Conservation (phyloP, 2,329 filamentous ascomycete genomes). For the Aureobasidium melanogenum region DNA sequence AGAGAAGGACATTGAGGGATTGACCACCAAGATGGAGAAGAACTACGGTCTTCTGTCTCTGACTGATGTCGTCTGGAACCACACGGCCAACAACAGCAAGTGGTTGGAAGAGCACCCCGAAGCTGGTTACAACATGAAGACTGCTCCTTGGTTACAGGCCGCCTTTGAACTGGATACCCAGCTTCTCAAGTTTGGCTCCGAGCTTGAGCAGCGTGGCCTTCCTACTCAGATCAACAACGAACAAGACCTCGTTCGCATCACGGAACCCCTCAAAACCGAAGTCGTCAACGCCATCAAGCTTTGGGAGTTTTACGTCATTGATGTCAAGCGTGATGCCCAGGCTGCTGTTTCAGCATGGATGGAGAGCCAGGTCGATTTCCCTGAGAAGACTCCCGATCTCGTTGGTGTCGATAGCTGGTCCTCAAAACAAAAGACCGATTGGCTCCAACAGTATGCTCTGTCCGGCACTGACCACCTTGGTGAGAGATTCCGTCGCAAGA, state of each 20-base stretch:
- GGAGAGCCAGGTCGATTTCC: slow-evolving; percentile 47
- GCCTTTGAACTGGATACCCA: slow-evolving; percentile 69
- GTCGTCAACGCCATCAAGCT: slow-evolving; percentile 70
- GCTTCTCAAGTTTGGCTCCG: slow-evolving; percentile 55
- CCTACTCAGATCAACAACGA: slow-evolving; percentile 62
- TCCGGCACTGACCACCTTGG: slow-evolving; percentile 65
- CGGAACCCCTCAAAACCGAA: slow-evolving; percentile 73
- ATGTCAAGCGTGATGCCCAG: slow-evolving; percentile 64
- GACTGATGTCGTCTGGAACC: slow-evolving; percentile 96
- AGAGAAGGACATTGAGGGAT: slow-evolving; percentile 66
- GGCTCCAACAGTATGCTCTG: slow-evolving; percentile 61
- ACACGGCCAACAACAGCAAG: slow-evolving; percentile 89
- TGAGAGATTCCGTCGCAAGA: slow-evolving; percentile 63
- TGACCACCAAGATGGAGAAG: slow-evolving; percentile 74
- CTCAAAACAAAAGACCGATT: slow-evolving; percentile 52
- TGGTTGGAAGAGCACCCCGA: slow-evolving; percentile 95
- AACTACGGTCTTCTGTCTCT: slow-evolving; percentile 78
- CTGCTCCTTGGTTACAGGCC: slow-evolving; percentile 63
- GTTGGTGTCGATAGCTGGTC: slow-evolving; percentile 46
- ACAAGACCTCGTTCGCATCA: slow-evolving; percentile 69
- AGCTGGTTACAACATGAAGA: slow-evolving; percentile 86
- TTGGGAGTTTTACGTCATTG: slow-evolving; percentile 88
- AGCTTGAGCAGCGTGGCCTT: slow-evolving; percentile 59
- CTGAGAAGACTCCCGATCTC: slow-evolving; percentile 45
- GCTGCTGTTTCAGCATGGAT: slow-evolving; percentile 65